Base-by-base conservation (phyloP, 352 stramenopile genomes). In the Pythium brassicae region DNA sequence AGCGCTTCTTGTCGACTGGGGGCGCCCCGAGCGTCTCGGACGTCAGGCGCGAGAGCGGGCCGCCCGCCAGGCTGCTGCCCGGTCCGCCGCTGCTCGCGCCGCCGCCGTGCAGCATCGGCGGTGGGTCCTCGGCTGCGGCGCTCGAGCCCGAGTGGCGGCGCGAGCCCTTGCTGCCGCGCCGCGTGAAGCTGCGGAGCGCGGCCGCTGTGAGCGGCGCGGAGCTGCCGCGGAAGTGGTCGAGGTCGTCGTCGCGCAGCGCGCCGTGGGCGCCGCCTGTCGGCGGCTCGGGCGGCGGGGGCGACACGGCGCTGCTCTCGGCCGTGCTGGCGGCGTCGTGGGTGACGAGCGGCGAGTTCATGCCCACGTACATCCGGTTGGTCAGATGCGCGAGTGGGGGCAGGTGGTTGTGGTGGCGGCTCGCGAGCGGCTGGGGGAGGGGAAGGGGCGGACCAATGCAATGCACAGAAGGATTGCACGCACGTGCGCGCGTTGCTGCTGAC, bases 1-100 rank as follows among this genome's bases (percentile, higher is more conserved):
- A 86, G 19, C 65, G 62, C 69, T 83, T 86, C 65, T 86, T 86
- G 25, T 75, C 66, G 17, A 55, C 1, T n/a, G n/a, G n/a, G n/a
- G n/a, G n/a, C n/a, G n/a, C n/a, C 35, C 48, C 40, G 4, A 32
- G 26, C 26, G 52, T 48, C 26, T 63, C 57, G 2, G 57, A 58
- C 25, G 50, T 63, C 43, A 59, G 32, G 34, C 46, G 53, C 37
- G 59, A 54, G 14, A 57, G 34, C 8, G 3, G 27, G n/a, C 15
- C 23, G 20, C 29, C 37, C 2, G 17, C 17, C n/a, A 29, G 3
- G 45, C 45, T 51, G 25, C 45, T 32, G 32, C 47, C 26, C 26
- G 35, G 44, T 10, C 46, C 34, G 17, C 44, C 50, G 56, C 32
- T 52, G 42, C 48, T 55, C 23, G 37, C 19, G 20, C 19, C 32